Conservation (phyloP, 371 early-diverging fungal genomes). For the Mortierella sp. region DNA sequence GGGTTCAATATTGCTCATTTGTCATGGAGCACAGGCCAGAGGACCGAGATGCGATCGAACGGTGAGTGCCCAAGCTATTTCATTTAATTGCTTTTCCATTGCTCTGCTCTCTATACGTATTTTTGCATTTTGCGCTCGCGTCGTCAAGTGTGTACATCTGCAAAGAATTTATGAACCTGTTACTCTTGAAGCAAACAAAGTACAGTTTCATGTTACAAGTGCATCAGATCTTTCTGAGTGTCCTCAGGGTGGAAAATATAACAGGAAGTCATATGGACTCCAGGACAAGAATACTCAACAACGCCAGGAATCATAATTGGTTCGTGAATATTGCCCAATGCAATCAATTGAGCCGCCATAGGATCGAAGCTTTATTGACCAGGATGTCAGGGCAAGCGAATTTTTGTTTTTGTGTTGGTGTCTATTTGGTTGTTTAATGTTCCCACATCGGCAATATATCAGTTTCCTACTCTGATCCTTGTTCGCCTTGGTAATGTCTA, state of each 20-base stretch:
- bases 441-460: background rate
- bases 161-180: conserved; percentile 6
- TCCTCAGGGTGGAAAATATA: background rate
- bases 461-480: conserved; percentile 24
- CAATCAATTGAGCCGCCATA: background rate
- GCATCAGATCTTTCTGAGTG: background rate
- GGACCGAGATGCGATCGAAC: conserved; percentile 64
- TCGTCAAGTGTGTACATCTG: background rate
- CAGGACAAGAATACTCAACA: conserved; percentile 1
- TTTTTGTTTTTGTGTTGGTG: conserved; percentile 19
- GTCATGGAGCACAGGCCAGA: conserved; percentile 63
- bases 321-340: background rate
- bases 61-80: conserved; percentile 59
- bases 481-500: conserved; percentile 9
- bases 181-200: conserved; percentile 9
- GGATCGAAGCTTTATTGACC: background rate
- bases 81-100: conserved; percentile 13
- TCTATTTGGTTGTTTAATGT: conserved; percentile 1
- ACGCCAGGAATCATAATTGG: background rate
- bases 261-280: background rate
- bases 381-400: conserved; percentile 35
- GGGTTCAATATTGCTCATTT: conserved; percentile 77
- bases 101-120: background rate
- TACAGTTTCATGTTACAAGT: conserved; percentile 1
- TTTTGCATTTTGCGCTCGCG: background rate